Evolutionary conservation across 768 basidiomycete species (phyloP).

Genomic region (Tulasnella sp.): DNA sequence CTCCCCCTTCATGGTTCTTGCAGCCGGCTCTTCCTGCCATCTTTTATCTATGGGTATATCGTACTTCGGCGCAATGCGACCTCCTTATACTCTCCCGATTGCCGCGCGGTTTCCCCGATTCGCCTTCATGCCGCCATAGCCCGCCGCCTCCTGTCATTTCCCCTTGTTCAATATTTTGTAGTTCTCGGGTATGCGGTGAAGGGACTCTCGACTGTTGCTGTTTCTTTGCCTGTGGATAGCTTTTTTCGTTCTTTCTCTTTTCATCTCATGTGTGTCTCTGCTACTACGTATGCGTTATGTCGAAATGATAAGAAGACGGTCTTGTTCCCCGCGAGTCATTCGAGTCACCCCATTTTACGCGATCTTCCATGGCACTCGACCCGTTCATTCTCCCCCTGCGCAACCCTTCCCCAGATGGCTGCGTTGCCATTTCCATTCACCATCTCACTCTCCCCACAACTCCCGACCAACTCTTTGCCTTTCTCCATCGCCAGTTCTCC

Average conservation of each 20-base stretch:
- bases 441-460: slow-evolving; percentile 39
- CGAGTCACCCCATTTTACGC: no score
- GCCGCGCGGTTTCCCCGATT: neutral
- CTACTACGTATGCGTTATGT: slow-evolving; percentile 3
- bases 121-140: neutral
- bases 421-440: slow-evolving; percentile 44
- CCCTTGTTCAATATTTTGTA: neutral
- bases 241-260: neutral
- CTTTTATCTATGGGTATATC: neutral
- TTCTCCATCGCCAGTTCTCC: slow-evolving; percentile 53
- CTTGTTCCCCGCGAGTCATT: no score
- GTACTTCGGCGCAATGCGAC: neutral
- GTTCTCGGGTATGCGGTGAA: slow-evolving; percentile 1
- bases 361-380: no score
- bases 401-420: no score
- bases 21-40: neutral
- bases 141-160: slow-evolving; percentile 4
- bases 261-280: neutral
- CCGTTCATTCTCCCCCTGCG: no score
- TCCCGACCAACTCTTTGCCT: slow-evolving; percentile 42
- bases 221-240: neutral
- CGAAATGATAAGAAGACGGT: neutral
- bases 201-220: neutral
- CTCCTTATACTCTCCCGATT: neutral
- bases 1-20: neutral